Base-by-base conservation (phyloP, 768 basidiomycete genomes). In the Krasilnikovozyma curviuscula region DNA sequence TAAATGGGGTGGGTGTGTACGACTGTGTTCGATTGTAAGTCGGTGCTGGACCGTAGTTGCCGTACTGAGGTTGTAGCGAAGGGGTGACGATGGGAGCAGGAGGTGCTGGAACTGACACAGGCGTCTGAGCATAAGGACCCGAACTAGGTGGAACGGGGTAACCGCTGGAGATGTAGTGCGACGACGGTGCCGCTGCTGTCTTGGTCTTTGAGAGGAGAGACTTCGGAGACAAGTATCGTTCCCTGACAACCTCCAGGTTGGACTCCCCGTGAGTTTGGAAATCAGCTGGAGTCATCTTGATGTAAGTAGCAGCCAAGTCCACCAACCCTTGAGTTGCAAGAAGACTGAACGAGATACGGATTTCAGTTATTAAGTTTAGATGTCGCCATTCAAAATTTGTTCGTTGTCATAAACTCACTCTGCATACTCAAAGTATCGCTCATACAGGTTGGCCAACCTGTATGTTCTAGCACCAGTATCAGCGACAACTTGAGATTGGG, bases 391-490 rank as follows among this genome's bases (percentile, higher is more conserved):
- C n/a, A n/a, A n/a, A n/a, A n/a, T n/a, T n/a, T n/a, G n/a, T n/a
- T n/a, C n/a, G n/a, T n/a, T n/a, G n/a, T n/a, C n/a, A n/a, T n/a
- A n/a, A n/a, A n/a, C n/a, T n/a, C n/a, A n/a, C n/a, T 93, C 84
- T 3, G 91, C 86, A 57, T 97, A 98, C 64, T 97, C 93, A 59
- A 83, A 77, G 69, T 93, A 97, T 13, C 80, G 74, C 59, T 95
- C 88, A 60, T 98, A 97, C 40, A 98, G 66, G 8, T 69, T 70
- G 0, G 83, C 76, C 16, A 97, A 73, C 65, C 84, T 86, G 71
- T 80, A 95, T 1, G 75, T 69, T 62, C 78, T 73, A 5, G 67
- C 67, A 6, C 65, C 68, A 4, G 69, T 65, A 38, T 73, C 68
- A 4, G 69, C 69, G 24, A 69, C 66, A 5, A 61, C 67, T 1